Evolutionary conservation across 257 asterid genomes (phyloP), one percentile per base, ranked within the genome.

Genomic region (Solanum okadae): DNA sequence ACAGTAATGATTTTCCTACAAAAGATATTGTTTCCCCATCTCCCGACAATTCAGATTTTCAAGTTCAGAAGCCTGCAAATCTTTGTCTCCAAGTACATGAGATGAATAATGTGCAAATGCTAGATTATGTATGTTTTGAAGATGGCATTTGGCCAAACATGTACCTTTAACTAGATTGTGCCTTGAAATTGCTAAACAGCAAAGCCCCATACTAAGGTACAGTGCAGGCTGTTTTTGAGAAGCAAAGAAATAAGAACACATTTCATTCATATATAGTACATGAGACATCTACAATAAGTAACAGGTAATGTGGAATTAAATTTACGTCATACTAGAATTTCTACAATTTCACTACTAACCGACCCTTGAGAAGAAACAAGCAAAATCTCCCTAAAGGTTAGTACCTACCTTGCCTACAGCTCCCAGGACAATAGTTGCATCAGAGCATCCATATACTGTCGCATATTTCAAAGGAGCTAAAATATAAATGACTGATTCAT

Each of bases 381-480:
- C 31, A 82, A 82, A 49, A 49, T 82, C 70, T 29, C 18, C 70
- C 70, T 82, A 31, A 49, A 82, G 86, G 70, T 82, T 16, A 49
- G 29, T 31, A 46, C 86, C 72, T 94, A 96, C 99, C 98, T 96
- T 95, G 95, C 99, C 99, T 91, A 96, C 95, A 73, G 99, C 98
- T 84, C 99, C 99, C 76, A 96, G 92, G 91, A 96, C 93, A 82
- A 96, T 94, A 49, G 99, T 96, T 76, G 99, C 99, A 92, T 96
- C 99, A 87, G 99, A 96, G 93, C 99, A 96, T 90, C 98, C 99
- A 90, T 96, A 96, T 76, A 95, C 93, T 56, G 97, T 95, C 37
- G 96, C 98, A 93, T 95, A 96, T 91, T 81, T 92, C 90, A 96
- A 90, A 87, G 99, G 98, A 75, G 99, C 98, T 91, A 96, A 90